Percentiles rank a stretch among this genome's conserved stretches.
Conservation (phyloP, 306 rosid species). For the Fragaria vesca region DNA sequence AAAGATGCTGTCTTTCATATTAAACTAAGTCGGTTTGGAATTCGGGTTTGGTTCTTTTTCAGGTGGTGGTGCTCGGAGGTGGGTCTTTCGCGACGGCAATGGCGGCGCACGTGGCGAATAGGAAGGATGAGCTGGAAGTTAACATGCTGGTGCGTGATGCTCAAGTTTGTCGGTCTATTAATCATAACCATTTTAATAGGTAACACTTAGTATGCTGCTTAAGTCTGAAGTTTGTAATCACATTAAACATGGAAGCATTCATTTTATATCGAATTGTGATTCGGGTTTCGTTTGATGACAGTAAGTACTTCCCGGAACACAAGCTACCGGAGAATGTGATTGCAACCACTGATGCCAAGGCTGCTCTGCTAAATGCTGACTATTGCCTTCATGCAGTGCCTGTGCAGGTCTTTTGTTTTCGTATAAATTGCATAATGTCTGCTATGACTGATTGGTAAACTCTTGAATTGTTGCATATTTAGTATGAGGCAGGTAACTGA, state of each 20-base stretch:
- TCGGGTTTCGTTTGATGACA: conserved; percentile 26
- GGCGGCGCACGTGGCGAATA: conserved; percentile 90
- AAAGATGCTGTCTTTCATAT: background rate
- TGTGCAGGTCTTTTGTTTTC: conserved; percentile 62
- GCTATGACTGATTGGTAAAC: background rate
- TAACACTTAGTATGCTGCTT: conserved; percentile 13
- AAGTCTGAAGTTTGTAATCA: background rate
- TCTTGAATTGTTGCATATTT: background rate
- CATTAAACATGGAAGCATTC: background rate
- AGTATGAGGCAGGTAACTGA: conserved; percentile 16
- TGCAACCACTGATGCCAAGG: conserved; percentile 85
- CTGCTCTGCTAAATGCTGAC: conserved; percentile 72
- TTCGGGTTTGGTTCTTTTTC: background rate
- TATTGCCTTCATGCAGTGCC: conserved; percentile 92
- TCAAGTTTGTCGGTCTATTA: conserved; percentile 76
- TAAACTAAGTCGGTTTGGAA: background rate
- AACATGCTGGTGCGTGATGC: conserved; percentile 80
- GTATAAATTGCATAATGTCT: background rate
- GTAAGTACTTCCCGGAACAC: conserved; percentile 81
- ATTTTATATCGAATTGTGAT: background rate
- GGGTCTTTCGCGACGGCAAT: conserved; percentile 97
- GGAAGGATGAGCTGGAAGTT: conserved; percentile 78
- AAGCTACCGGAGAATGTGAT: conserved; percentile 70
- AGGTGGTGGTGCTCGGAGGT: conserved; percentile 96
- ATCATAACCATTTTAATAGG: conserved; percentile 61